A percentile compares a stretch with the other conserved stretches of the same genome.
Conservation (phyloP, 495 filamentous ascomycete genomes). For the Hyaloscypha bicolor region DNA sequence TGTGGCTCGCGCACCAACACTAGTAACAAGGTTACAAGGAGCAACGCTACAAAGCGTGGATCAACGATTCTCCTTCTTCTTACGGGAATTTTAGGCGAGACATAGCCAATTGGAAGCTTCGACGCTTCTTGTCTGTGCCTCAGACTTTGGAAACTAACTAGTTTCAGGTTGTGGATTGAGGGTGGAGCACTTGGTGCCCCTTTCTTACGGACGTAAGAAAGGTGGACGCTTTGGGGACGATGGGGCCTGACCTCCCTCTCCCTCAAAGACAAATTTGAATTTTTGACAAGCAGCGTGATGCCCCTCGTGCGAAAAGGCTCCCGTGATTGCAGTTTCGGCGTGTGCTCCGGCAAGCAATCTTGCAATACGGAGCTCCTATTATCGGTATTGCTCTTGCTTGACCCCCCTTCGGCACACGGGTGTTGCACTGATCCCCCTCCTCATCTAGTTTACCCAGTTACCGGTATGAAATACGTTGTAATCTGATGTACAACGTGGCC, state of each 20-base stretch:
- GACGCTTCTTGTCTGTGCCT: conserved; percentile 7
- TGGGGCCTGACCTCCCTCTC: too few species aligned
- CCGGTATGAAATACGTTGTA: conserved; percentile 18
- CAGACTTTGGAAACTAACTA: not conserved
- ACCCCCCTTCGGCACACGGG: not conserved
- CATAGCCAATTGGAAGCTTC: not conserved
- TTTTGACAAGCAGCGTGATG: too few species aligned
- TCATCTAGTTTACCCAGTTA: conserved; percentile 22
- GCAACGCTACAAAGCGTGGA: not conserved
- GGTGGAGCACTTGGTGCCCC: not conserved
- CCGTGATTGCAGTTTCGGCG: not conserved
- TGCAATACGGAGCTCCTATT: not conserved
- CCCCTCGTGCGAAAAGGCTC: not conserved
- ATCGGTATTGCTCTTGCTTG: not conserved
- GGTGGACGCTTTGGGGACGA: not conserved
- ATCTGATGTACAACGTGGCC: conserved; percentile 14
- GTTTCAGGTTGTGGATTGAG: not conserved
- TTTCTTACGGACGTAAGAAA: not conserved
- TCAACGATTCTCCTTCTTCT: conserved; percentile 23
- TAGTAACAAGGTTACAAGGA: too few species aligned
- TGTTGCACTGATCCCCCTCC: conserved; percentile 1
- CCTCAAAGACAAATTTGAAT: too few species aligned
- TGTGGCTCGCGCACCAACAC: too few species aligned
- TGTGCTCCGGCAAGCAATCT: not conserved
- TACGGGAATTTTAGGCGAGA: conserved; percentile 27